Conservation (phyloP, 2,329 filamentous ascomycete species). For the Nakataea oryzae region DNA sequence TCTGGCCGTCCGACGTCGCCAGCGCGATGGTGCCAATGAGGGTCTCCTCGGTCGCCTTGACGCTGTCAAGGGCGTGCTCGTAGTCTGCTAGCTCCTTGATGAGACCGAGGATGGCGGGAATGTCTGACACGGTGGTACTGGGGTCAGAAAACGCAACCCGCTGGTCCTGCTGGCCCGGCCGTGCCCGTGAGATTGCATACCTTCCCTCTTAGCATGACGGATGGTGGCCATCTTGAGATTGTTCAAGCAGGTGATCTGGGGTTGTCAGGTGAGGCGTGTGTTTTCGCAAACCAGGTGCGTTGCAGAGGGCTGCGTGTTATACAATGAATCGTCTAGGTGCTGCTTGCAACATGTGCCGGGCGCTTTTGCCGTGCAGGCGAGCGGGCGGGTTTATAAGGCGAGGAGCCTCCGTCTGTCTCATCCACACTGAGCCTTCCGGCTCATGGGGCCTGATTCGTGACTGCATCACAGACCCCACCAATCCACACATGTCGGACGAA, state of each 20-base stretch:
- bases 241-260: background rate
- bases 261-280: background rate
- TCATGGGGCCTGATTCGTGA: background rate
- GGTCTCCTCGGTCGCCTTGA: constrained; percentile 67
- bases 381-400: background rate
- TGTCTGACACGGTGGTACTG: constrained; percentile 51
- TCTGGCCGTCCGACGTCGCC: constrained; percentile 37
- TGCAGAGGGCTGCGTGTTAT: too few species aligned
- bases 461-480: background rate
- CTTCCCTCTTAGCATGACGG: constrained; percentile 1
- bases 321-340: too few species aligned
- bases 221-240: background rate
- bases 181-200: background rate
- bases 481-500: background rate
- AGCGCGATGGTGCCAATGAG: constrained; percentile 73
- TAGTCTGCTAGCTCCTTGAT: constrained; percentile 83
- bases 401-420: background rate
- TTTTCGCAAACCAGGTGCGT: too few species aligned
- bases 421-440: background rate
- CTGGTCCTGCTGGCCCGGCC: background rate
- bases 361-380: background rate
- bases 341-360: too few species aligned
- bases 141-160: background rate
- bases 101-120: constrained; percentile 68
- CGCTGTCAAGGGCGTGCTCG: constrained; percentile 64